phyloP scores from a whole-genome alignment of 2,329 filamentous ascomycete genomes.

The Amylocarpus encephaloides region DNA sequence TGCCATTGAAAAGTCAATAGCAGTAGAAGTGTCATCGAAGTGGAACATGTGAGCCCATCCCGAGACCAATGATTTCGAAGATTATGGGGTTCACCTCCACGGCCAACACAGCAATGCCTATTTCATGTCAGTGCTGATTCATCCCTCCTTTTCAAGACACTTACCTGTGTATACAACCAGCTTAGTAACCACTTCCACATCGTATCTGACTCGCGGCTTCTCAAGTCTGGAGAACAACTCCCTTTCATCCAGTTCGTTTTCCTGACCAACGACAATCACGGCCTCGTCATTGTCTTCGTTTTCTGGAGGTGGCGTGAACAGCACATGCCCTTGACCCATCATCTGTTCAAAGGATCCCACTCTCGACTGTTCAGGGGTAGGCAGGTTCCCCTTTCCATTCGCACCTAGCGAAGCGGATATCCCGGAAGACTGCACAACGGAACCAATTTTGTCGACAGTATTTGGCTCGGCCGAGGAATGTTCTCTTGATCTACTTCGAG shows the following conservation, averaged over 20 bases:
- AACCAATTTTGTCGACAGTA: conserved; percentile 20
- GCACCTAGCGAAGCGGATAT: conserved; percentile 40
- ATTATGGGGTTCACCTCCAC: conserved; percentile 41
- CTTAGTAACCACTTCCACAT: conserved; percentile 98
- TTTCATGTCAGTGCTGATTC: conserved; percentile 2
- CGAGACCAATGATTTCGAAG: conserved; percentile 37
- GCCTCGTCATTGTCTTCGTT: conserved; percentile 33
- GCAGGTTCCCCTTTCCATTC: conserved; percentile 35
- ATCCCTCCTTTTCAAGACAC: conserved; percentile 26
- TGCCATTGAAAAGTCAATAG: neutral
- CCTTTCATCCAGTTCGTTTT: conserved; percentile 53
- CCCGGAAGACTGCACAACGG: conserved; percentile 31
- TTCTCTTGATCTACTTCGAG: conserved; percentile 10
- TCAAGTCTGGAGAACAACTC: conserved; percentile 81
- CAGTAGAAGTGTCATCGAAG: conserved; percentile 6
- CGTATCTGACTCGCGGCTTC: conserved; percentile 84
- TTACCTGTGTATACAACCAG: conserved; percentile 87
- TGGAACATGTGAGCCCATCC: conserved; percentile 26
- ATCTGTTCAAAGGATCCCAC: conserved; percentile 63
- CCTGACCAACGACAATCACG: conserved; percentile 36
- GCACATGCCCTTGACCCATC: conserved; percentile 61
- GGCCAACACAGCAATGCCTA: conserved; percentile 78
- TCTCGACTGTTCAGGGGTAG: conserved; percentile 39
- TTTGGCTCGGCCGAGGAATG: conserved; percentile 6
- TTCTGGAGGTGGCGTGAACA: conserved; percentile 30